Evolutionary conservation across 192 early-diverging fungal genomes (phyloP).

Genomic region (Coemansia sp.): DNA sequence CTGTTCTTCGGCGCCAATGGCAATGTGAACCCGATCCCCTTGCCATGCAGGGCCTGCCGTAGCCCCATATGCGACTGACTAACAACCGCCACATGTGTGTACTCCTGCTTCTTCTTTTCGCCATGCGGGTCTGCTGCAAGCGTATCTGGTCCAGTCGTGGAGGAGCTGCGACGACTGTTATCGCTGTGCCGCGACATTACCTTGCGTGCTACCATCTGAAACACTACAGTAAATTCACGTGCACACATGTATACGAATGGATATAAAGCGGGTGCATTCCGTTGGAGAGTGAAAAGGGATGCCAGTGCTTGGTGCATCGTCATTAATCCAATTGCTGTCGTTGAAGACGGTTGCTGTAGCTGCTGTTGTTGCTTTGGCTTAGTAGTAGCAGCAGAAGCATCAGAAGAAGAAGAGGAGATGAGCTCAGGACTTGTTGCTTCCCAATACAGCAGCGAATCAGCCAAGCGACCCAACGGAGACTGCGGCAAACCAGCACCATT

Average conservation of each 20-base stretch:
- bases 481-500: background rate
- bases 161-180: background rate
- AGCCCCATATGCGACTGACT: slow-evolving; percentile 42
- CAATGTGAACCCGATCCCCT: slow-evolving; percentile 30
- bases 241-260: slow-evolving; percentile 39
- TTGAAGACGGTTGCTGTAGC: background rate
- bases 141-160: too few species aligned
- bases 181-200: slow-evolving; percentile 3
- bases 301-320: slow-evolving; percentile 29
- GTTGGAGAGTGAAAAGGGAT: slow-evolving; percentile 32
- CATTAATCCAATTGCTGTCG: background rate
- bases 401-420: background rate
- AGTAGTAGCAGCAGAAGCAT: background rate
- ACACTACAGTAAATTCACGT: slow-evolving; percentile 41
- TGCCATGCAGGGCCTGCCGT: slow-evolving; percentile 23
- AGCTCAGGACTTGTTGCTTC: slow-evolving; percentile 9
- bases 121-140: too few species aligned
- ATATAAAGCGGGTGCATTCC: slow-evolving; percentile 19
- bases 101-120: slow-evolving; percentile 3
- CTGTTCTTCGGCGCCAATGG: slow-evolving; percentile 40
- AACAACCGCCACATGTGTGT: slow-evolving; percentile 29
- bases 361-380: slow-evolving; percentile 4
- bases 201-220: slow-evolving; percentile 21
- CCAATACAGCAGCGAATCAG: slow-evolving; percentile 37
- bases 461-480: slow-evolving; percentile 18